phyloP scores from a whole-genome alignment of 345 rosid genomes.

The Theobroma cacao region DNA sequence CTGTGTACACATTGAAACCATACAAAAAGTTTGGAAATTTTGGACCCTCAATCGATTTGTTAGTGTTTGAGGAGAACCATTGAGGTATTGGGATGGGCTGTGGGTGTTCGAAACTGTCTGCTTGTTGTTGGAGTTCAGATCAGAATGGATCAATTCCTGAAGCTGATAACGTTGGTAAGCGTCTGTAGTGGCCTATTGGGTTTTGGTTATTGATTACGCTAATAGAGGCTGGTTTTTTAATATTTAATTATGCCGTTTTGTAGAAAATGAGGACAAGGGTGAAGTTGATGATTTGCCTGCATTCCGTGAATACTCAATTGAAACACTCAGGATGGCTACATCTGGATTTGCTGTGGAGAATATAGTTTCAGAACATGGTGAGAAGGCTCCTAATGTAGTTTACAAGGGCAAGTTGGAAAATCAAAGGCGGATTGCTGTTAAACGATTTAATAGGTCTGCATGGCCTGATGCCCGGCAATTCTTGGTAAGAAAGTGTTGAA shows the following conservation, averaged over 20 bases:
- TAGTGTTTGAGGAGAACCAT: neutral
- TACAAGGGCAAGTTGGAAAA: constrained; percentile 87
- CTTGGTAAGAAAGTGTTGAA: constrained; percentile 40
- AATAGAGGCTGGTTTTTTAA: neutral
- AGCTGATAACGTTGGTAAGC: constrained; percentile 54
- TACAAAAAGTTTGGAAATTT: neutral
- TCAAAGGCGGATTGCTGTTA: constrained; percentile 80
- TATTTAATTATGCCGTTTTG: constrained; percentile 12
- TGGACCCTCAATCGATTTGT: neutral
- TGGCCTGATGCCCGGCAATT: constrained; percentile 94
- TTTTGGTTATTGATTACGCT: constrained; percentile 3
- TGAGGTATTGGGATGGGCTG: constrained; percentile 34
- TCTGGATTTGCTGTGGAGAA: constrained; percentile 88
- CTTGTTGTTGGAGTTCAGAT: constrained; percentile 65
- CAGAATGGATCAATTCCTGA: constrained; percentile 59
- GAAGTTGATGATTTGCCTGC: constrained; percentile 49
- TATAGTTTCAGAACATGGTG: constrained; percentile 94
- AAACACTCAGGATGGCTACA: constrained; percentile 75
- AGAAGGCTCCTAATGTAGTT: constrained; percentile 94
- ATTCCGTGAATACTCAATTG: constrained; percentile 74
- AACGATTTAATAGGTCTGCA: constrained; percentile 78
- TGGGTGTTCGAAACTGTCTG: constrained; percentile 55
- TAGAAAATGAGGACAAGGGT: constrained; percentile 53
- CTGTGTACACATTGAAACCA: neutral
- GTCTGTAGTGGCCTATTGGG: neutral